Evolutionary conservation across 2,329 filamentous ascomycete species (phyloP), one percentile per base, ranked within the genome.

Genomic region (Trichoderma atrobrunneum): DNA sequence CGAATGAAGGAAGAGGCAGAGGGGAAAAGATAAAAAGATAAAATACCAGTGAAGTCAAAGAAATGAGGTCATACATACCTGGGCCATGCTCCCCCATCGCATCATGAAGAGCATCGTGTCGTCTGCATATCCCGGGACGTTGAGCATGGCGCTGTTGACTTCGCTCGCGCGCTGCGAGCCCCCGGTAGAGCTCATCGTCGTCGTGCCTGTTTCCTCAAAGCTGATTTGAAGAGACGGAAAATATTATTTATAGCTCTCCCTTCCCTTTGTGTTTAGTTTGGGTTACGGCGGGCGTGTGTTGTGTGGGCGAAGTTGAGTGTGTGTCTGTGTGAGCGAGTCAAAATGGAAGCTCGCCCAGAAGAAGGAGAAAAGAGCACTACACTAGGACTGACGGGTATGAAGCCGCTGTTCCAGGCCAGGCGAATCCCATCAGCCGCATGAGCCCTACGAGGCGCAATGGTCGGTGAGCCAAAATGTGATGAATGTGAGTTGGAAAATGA

Each of bases 91-190:
- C 2, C 76, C 71, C 57, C 79, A 80, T 39, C 79, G 77, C 16
- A 78, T 67, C 7, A 79, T 73, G 51, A 78, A 79, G 63, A 80
- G 74, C 73, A 80, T 75, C 28, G 76, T 77, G 71, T 80, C 78
- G 66, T 79, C 76, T 11, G 76, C 77, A 48, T 80, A 80, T 21
- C 76, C 78, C 1, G 78, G 76, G 1, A 79, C 60, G 24, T 64
- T 72, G 11, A 78, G 75, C 76, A 79, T 76, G 48, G 76, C 76
- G 10, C 77, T 73, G 71, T 74, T 74, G 28, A 80, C 69, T 7
- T 79, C 78, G 8, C 74, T 59, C 1, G 79, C 79, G 24, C 78
- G 77, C 63, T 76, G 76, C 6, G 72, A 72, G 7, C 77, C 78
- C 10, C 48, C 59, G 32, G 59, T 61, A 12, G n/a, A 36, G 11